Evolutionary conservation across 768 basidiomycete species (phyloP).

Genomic region (Auricularia heimuer): DNA sequence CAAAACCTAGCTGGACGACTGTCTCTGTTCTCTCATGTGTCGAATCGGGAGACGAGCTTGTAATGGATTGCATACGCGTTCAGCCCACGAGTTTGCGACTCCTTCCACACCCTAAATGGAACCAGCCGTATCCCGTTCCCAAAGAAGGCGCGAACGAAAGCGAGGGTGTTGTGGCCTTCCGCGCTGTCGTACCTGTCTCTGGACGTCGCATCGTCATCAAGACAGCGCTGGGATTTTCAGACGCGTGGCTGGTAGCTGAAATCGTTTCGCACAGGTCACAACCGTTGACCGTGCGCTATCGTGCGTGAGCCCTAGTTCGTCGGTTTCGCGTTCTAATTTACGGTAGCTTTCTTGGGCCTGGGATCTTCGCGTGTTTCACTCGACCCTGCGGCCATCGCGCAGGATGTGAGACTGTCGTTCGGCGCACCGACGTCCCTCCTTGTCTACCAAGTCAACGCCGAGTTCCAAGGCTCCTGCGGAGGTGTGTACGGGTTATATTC

Average conservation of each 20-base stretch:
- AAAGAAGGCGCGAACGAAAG: conserved; percentile 64
- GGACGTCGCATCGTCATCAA: background rate
- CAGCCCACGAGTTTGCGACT: conserved; percentile 44
- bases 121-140: conserved; percentile 51
- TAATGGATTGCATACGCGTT: conserved; percentile 11
- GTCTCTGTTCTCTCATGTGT: conserved; percentile 41
- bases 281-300: background rate
- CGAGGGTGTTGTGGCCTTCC: conserved; percentile 56
- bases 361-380: background rate
- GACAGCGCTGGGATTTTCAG: background rate
- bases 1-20: background rate
- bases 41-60: conserved; percentile 2
- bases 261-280: background rate
- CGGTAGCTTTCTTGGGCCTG: background rate
- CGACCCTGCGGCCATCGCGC: background rate
- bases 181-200: background rate
- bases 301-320: background rate
- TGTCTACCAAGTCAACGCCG: conserved; percentile 48
- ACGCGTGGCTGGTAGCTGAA: background rate
- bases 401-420: background rate
- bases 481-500: conserved; percentile 11
- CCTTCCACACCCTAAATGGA: conserved; percentile 49
- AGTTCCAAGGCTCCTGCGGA: conserved; percentile 18
- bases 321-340: background rate
- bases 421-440: conserved; percentile 41